Percentiles rank a stretch among this genome's conserved stretches.
Evolutionary conservation across 768 basidiomycete species (phyloP).

Genomic region (Kwoniella dendrophila): DNA sequence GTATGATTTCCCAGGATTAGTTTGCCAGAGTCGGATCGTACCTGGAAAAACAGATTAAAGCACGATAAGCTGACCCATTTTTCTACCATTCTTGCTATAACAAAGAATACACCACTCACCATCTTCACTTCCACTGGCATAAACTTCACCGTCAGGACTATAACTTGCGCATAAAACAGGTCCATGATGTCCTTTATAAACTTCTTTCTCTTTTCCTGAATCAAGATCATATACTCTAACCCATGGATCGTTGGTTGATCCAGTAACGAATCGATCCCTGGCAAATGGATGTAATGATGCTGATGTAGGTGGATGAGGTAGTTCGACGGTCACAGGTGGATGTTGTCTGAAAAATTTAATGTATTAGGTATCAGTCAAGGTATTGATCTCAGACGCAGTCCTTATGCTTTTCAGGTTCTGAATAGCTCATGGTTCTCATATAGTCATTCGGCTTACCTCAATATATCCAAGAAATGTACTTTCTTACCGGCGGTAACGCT

Average conservation of each 20-base stretch:
- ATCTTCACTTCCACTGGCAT: conserved; percentile 90
- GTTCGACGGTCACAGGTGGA: conserved; percentile 72
- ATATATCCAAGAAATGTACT: conserved; percentile 78
- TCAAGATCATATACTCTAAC: conserved; percentile 84
- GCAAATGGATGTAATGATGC: conserved; percentile 89
- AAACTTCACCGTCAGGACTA: conserved; percentile 96
- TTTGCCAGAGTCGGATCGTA: conserved; percentile 96
- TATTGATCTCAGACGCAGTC: too few relatives aligned
- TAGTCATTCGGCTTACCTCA: conserved; percentile 58
- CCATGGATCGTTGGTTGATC: conserved; percentile 90
- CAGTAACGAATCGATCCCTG: conserved; percentile 89
- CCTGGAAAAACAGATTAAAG: conserved; percentile 59
- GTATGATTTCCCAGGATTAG: conserved; percentile 87
- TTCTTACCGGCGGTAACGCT: conserved; percentile 89
- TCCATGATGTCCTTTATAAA: conserved; percentile 95
- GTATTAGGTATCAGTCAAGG: too few relatives aligned
- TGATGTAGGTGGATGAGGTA: conserved; percentile 86
- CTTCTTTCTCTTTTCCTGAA: conserved; percentile 83
- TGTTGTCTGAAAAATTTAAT: conserved; percentile 61
- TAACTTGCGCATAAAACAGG: conserved; percentile 93
- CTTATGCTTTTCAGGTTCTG: too few relatives aligned
- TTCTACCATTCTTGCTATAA: neutral
- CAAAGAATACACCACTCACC: conserved; percentile 43
- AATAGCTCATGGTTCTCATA: conserved; percentile 59
- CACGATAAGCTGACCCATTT: neutral